Percentiles rank a stretch among this genome's conserved stretches.
Conservation (phyloP, 305 asterid genomes). For the Fraxinus sp. region DNA sequence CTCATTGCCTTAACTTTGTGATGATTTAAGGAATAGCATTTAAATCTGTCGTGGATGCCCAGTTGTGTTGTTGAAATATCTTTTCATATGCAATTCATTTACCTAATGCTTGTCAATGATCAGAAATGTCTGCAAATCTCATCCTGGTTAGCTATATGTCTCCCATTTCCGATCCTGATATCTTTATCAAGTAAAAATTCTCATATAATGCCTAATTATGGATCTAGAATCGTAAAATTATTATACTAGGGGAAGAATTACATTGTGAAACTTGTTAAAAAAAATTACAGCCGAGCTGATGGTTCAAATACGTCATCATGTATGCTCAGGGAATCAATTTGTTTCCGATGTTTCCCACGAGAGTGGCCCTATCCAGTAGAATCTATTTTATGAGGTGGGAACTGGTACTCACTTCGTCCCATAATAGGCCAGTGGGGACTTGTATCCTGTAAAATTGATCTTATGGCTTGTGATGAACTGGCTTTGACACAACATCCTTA, state of each 20-base stretch:
- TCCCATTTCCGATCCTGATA: not conserved
- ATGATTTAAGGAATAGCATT: not conserved
- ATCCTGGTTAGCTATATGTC: not conserved
- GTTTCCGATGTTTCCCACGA: conserved; percentile 3
- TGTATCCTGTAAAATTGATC: not conserved
- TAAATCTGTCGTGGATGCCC: not conserved
- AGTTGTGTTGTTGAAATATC: not conserved
- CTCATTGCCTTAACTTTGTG: not conserved
- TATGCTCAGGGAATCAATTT: not conserved
- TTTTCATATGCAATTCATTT: not conserved
- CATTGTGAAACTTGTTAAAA: not conserved
- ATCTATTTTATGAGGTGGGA: conserved; percentile 3
- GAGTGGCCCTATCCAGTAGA: not conserved
- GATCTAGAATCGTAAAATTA: not conserved
- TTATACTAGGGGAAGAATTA: not conserved
- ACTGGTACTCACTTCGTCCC: not conserved
- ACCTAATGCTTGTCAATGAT: not conserved
- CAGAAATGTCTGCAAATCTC: not conserved
- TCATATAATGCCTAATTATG: not conserved
- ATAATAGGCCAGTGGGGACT: not conserved
- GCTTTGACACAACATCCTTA: not conserved
- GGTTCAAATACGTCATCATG: not conserved
- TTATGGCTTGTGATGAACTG: conserved; percentile 1
- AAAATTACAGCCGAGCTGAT: not conserved
- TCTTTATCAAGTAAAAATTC: not conserved